phyloP scores from a whole-genome alignment of 345 rosid species.

The Camelina hispida region DNA sequence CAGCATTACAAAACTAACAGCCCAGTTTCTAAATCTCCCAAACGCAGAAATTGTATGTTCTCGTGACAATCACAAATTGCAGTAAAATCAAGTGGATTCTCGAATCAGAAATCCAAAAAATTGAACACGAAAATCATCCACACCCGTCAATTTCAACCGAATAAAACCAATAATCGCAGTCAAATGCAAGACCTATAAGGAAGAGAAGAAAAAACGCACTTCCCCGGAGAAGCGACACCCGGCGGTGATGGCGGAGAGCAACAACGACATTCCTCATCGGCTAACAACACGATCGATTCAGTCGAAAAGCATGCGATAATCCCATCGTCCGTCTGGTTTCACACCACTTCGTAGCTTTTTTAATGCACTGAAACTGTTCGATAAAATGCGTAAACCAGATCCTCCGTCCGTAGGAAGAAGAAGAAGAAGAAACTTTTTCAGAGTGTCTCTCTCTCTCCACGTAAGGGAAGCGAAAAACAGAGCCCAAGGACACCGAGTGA shows the following conservation, averaged over 20 bases:
- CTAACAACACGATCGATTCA: conserved; percentile 35
- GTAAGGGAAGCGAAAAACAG: conserved; percentile 17
- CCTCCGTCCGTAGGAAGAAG: conserved; percentile 22
- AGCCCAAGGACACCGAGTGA: conserved; percentile 15
- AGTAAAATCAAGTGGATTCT: conserved; percentile 18
- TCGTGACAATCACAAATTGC: conserved; percentile 2
- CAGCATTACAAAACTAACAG: conserved; percentile 10
- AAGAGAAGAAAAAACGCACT: conserved; percentile 33
- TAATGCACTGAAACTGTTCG: conserved; percentile 48
- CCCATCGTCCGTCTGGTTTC: conserved; percentile 22
- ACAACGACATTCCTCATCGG: conserved; percentile 71
- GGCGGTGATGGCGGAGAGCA: conserved; percentile 61
- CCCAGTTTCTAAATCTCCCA: neutral
- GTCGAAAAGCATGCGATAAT: conserved; percentile 11
- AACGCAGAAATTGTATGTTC: neutral
- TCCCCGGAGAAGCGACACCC: conserved; percentile 45
- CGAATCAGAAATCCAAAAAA: conserved; percentile 12
- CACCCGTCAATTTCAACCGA: neutral
- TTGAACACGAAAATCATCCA: conserved; percentile 10
- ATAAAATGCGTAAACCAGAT: conserved; percentile 51
- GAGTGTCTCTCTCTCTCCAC: conserved; percentile 28
- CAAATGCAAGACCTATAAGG: neutral
- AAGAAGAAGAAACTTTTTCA: neutral
- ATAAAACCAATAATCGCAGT: neutral
- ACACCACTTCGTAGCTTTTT: conserved; percentile 9